Base-by-base conservation (phyloP, 768 basidiomycete genomes). In the Dacryopinax spathularia region DNA sequence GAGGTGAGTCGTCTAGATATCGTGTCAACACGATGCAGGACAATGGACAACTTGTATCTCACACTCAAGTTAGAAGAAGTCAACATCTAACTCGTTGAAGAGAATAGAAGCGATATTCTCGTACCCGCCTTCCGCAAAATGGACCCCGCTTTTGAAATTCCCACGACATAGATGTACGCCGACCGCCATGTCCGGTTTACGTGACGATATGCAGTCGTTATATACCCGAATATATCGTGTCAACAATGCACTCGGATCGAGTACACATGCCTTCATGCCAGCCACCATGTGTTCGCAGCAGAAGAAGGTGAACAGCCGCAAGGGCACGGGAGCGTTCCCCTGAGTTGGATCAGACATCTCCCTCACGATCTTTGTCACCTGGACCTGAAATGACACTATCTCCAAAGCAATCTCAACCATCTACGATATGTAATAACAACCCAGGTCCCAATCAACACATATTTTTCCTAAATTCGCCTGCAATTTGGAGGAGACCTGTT, bases 151-250 rank as follows among this genome's bases (percentile, higher is more conserved):
- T n/a, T 37, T 37, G 36, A 37, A 37, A n/a, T 37, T 37, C 12
- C 36, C 36, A n/a, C 36, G 36, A 37, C 36, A 37, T 37, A 37
- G 36, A 37, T 37, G 36, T 37, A n/a, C 36, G 10, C 36, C 36
- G n/a, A 37, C n/a, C 36, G 10, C n/a, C 36, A 37, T 37, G n/a
- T 37, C 36, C n/a, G n/a, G 36, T n/a, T 37, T 37, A 10, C 62
- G 59, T 37, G 65, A 63, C 15, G 64, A 60, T 33, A 72, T 60
- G 34, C 70, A 72, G 60, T 68, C 70, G 66, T 71, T 72, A 68
- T 72, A 71, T 12, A 71, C 67, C 63, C 69, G 63, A 65, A 72
- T 66, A 63, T 72, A 72, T 18, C 64, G 60, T 34, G 68, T 69
- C 56, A 72, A 67, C 48, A 71, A 67, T 29, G 65, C 62, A 15